Evolutionary conservation across 495 filamentous ascomycete genomes (phyloP).

Genomic region (Penicillium pulvis): DNA sequence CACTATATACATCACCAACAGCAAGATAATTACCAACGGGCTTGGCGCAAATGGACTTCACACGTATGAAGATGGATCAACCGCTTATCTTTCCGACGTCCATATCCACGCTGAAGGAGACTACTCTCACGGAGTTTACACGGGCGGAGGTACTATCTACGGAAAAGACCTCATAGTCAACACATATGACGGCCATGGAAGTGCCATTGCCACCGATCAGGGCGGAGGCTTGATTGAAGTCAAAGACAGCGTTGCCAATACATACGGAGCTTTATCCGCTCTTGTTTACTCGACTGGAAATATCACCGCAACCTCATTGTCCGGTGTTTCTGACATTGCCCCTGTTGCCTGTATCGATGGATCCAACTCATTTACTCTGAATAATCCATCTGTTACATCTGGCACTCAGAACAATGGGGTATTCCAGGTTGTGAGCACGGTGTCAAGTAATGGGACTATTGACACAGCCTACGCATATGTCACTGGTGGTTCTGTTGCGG

Average conservation of each 20-base stretch:
- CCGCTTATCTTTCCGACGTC: neutral
- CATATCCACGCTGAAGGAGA: constrained; percentile 3
- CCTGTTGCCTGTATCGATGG: constrained; percentile 6
- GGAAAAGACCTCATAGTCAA: neutral
- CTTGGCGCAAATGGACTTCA: constrained; percentile 4
- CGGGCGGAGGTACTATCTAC: constrained; percentile 3
- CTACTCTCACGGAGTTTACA: constrained; percentile 5
- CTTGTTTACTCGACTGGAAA: constrained; percentile 8
- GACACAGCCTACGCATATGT: constrained; percentile 8
- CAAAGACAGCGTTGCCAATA: neutral
- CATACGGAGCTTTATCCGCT: constrained; percentile 4
- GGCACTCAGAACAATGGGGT: constrained; percentile 4
- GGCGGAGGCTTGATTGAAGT: constrained; percentile 7
- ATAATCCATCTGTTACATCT: neutral
- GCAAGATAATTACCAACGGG: constrained; percentile 4
- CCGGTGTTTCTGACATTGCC: constrained; percentile 1
- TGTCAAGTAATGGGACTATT: neutral
- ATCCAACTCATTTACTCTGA: constrained; percentile 4
- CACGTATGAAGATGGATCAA: constrained; percentile 6
- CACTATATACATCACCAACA: neutral
- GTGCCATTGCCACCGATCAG: constrained; percentile 6
- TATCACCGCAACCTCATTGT: constrained; percentile 1
- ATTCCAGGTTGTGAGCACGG: constrained; percentile 7
- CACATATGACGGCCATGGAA: constrained; percentile 2
- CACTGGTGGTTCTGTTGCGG: constrained; percentile 3